phyloP scores from a whole-genome alignment of 1,139 yeast genomes.

The Arxiozyma slooffiae region DNA sequence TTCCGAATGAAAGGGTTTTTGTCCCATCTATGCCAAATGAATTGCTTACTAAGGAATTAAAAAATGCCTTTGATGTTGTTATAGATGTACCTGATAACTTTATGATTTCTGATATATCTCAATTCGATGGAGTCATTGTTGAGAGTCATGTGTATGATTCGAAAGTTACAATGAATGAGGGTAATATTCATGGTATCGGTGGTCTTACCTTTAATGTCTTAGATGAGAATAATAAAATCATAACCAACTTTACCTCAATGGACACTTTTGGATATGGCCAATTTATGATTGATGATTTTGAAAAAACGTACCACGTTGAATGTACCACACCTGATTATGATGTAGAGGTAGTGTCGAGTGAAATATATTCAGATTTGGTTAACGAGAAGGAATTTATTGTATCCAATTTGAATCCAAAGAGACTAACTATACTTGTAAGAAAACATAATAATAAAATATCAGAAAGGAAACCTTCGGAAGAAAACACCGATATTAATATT shows the following conservation, averaged over 20 bases:
- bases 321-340: conserved; percentile 19
- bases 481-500: conserved; percentile 60
- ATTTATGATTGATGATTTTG: conserved; percentile 13
- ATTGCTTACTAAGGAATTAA: conserved; percentile 1
- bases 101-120: conserved; percentile 10
- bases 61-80: conserved; percentile 39
- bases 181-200: conserved; percentile 21
- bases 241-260: conserved; percentile 19
- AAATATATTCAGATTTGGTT: conserved; percentile 23
- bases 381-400: conserved; percentile 11
- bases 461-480: conserved; percentile 3
- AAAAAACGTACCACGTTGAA: conserved; percentile 11
- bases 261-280: conserved; percentile 29
- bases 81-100: conserved; percentile 47
- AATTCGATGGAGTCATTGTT: conserved; percentile 43
- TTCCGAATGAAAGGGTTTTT: conserved; percentile 53
- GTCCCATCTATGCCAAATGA: conserved; percentile 6
- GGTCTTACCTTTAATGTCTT: conserved; percentile 21
- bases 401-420: conserved; percentile 13
- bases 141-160: conserved; percentile 55
- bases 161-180: conserved; percentile 12
- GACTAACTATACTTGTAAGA: conserved; percentile 16
- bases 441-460: neutral
- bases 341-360: conserved; percentile 17
- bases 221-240: conserved; percentile 11